phyloP scores from a whole-genome alignment of 148 eudicot genomes.

The Rhododendron ovatum region DNA sequence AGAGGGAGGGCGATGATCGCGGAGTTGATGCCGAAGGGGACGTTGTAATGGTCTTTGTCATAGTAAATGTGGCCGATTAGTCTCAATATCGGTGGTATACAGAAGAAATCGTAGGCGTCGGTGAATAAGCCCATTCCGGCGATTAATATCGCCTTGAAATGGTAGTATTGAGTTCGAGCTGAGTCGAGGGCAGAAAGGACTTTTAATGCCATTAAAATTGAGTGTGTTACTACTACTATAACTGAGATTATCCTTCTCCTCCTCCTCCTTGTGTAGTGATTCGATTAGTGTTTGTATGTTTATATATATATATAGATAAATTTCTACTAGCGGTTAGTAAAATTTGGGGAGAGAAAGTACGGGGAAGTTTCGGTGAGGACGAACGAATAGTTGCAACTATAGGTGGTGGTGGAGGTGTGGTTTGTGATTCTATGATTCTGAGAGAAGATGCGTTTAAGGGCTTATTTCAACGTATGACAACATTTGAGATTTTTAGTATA shows the following conservation, averaged over 20 bases:
- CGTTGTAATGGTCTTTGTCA: neutral
- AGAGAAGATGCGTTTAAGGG: neutral
- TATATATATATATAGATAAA: neutral
- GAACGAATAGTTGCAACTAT: too few relatives aligned
- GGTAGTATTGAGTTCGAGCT: slow-evolving; percentile 58
- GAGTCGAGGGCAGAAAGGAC: slow-evolving; percentile 52
- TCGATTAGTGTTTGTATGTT: neutral
- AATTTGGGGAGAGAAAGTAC: neutral
- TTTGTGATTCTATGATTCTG: neutral
- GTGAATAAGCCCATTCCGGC: slow-evolving; percentile 80
- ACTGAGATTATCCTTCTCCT: neutral
- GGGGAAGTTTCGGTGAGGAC: neutral
- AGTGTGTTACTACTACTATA: neutral
- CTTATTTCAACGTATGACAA: neutral
- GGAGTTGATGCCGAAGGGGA: slow-evolving; percentile 21
- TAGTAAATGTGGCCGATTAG: slow-evolving; percentile 56
- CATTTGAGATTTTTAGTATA: too few relatives aligned
- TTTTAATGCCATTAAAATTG: slow-evolving; percentile 36
- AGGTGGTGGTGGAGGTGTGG: neutral
- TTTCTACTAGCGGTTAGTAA: too few relatives aligned
- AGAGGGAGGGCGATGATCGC: slow-evolving; percentile 36
- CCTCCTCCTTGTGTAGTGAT: neutral
- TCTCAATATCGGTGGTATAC: slow-evolving; percentile 36
- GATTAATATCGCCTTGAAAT: slow-evolving; percentile 59
- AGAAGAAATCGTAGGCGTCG: slow-evolving; percentile 67